A percentile compares a stretch with the other conserved stretches of the same genome.
phyloP scores from a whole-genome alignment of 179 eudicot genomes.

The Patellifolia procumbens region DNA sequence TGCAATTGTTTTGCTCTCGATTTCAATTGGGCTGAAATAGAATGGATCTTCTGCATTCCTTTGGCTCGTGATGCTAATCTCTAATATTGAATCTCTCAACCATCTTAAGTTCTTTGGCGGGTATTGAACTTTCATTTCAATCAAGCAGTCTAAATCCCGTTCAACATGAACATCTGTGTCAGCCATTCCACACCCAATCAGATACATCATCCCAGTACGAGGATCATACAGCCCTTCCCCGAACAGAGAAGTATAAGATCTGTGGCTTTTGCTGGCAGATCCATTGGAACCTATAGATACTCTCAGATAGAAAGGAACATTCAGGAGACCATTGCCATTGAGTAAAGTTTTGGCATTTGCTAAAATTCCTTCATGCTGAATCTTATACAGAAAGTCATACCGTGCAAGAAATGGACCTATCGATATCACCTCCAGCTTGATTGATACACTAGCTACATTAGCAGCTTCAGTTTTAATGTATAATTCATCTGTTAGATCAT shows the following conservation, averaged over 20 bases:
- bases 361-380: neutral
- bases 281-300: neutral
- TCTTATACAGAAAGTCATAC: slow-evolving; percentile 11
- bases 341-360: slow-evolving; percentile 3
- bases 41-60: slow-evolving; percentile 25
- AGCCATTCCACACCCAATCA: slow-evolving; percentile 32
- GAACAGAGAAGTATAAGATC: slow-evolving; percentile 9
- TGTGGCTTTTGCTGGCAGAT: neutral
- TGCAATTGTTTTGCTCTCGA: neutral
- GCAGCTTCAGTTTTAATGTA: neutral
- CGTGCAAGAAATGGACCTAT: slow-evolving; percentile 25
- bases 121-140: slow-evolving; percentile 33
- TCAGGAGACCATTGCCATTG: slow-evolving; percentile 14
- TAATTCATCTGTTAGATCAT: slow-evolving; percentile 17
- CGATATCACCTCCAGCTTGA: slow-evolving; percentile 23
- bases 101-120: slow-evolving; percentile 22
- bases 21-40: too few relatives aligned
- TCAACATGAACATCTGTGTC: neutral
- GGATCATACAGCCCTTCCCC: slow-evolving; percentile 33
- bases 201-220: slow-evolving; percentile 20
- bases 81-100: slow-evolving; percentile 28
- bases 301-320: slow-evolving; percentile 22
- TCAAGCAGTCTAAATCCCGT: slow-evolving; percentile 31
- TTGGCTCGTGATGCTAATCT: slow-evolving; percentile 29
- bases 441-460: neutral